Conservation (phyloP, 768 basidiomycete genomes). For the Lentinula boryana region DNA sequence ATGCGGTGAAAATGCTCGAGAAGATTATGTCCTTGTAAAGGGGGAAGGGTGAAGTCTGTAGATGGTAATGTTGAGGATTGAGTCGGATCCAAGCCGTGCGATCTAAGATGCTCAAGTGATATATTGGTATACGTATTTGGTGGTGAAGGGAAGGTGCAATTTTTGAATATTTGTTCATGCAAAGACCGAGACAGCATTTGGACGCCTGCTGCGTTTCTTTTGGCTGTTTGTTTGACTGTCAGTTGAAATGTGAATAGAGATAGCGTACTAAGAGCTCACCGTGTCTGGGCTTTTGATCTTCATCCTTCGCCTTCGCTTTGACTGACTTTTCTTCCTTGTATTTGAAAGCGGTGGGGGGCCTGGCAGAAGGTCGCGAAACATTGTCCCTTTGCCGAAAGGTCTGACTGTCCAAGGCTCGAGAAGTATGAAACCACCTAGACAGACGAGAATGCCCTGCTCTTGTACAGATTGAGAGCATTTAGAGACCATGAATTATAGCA, state of each 20-base stretch:
- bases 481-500: not conserved
- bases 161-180: constrained; percentile 78
- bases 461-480: constrained; percentile 5
- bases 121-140: constrained; percentile 61
- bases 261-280: constrained; percentile 3
- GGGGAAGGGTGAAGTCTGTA: constrained; percentile 75
- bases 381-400: constrained; percentile 13
- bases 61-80: constrained; percentile 80
- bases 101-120: constrained; percentile 72
- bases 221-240: constrained; percentile 29
- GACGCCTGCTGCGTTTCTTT: constrained; percentile 87
- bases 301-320: not conserved
- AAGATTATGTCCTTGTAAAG: constrained; percentile 73
- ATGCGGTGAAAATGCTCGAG: constrained; percentile 87
- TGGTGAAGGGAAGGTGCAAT: constrained; percentile 58
- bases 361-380: not conserved
- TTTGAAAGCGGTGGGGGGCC: not conserved
- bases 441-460: constrained; percentile 17
- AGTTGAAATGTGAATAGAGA: not conserved
- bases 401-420: constrained; percentile 14
- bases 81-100: constrained; percentile 74
- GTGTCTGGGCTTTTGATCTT: constrained; percentile 1
- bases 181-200: constrained; percentile 82
- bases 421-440: constrained; percentile 25
- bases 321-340: constrained; percentile 7